Conservation (phyloP, 306 rosid species). For the Cyclanthera cordifolia region DNA sequence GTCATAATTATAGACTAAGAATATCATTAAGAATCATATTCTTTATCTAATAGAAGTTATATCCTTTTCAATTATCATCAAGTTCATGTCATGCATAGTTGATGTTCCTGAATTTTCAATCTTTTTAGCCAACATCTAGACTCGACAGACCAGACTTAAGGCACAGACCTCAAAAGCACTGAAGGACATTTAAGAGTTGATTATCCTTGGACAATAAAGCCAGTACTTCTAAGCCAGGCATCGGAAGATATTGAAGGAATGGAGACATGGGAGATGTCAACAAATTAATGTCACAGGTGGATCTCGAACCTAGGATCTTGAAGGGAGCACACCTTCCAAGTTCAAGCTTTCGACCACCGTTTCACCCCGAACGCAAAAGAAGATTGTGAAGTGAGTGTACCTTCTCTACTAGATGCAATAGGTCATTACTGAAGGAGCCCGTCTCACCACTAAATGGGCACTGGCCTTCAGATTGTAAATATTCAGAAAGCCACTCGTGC, state of each 20-base stretch:
- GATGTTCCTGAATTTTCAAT: not conserved
- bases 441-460: conserved; percentile 44
- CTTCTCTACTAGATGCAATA: conserved; percentile 23
- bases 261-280: no score
- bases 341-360: no score
- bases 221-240: not conserved
- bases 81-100: not conserved
- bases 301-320: no score
- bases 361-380: conserved; percentile 20
- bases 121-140: not conserved
- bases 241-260: no score
- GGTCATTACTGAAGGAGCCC: conserved; percentile 24
- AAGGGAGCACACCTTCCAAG: no score
- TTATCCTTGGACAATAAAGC: not conserved
- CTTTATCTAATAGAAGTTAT: not conserved
- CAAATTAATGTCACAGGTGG: no score
- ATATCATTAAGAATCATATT: not conserved
- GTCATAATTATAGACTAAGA: not conserved
- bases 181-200: not conserved
- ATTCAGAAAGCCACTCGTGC: conserved; percentile 23
- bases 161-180: not conserved
- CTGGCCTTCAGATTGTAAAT: conserved; percentile 36
- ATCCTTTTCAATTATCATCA: not conserved
- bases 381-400: conserved; percentile 17
- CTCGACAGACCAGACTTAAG: not conserved